phyloP scores from a whole-genome alignment of 2,329 filamentous ascomycete genomes.

The Ilyonectria sp. region DNA sequence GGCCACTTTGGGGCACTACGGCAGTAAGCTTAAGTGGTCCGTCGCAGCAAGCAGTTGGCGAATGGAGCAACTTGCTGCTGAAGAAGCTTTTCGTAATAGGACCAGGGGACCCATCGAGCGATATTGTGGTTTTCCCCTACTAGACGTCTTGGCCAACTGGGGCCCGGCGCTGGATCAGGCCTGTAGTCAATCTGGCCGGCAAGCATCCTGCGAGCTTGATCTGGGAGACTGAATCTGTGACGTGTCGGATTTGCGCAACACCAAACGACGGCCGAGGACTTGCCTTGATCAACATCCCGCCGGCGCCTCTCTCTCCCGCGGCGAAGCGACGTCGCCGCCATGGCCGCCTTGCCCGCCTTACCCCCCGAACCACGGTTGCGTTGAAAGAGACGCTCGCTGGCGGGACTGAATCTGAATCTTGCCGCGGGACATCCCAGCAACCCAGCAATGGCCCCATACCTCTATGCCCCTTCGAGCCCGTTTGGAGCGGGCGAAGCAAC shows the following conservation, averaged over 20 bases:
- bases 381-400: neutral
- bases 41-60: neutral
- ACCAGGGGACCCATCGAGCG: neutral
- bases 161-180: neutral
- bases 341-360: neutral
- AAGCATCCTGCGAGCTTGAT: conserved; percentile 1
- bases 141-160: neutral
- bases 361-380: neutral
- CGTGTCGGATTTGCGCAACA: neutral
- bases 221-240: neutral
- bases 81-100: neutral
- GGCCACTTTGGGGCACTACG: neutral
- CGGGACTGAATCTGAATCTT: neutral
- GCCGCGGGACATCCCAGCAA: neutral
- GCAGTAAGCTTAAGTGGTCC: neutral
- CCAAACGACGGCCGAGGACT: neutral
- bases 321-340: neutral
- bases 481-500: conserved; percentile 1
- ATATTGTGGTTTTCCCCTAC: neutral
- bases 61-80: neutral
- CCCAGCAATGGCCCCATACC: conserved; percentile 16
- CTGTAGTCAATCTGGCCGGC: neutral
- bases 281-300: neutral
- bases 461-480: neutral
- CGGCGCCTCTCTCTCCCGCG: neutral